phyloP scores from a whole-genome alignment of 139 green algal genomes.

The Asterochloris sp. region DNA sequence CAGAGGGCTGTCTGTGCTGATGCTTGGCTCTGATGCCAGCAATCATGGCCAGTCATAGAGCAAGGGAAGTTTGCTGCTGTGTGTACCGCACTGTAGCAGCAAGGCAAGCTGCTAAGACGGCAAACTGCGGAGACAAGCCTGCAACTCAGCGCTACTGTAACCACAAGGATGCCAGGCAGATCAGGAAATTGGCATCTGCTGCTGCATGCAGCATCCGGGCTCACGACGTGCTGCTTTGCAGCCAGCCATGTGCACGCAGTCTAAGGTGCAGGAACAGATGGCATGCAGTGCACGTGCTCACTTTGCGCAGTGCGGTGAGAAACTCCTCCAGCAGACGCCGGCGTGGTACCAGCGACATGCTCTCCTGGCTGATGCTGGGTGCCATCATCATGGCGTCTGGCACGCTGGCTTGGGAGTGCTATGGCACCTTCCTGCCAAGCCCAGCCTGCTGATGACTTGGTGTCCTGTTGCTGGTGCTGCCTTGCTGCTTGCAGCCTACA shows the following conservation, averaged over 20 bases:
- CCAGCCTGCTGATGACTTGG: no score
- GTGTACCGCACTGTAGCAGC: not conserved
- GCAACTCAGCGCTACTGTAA: not conserved
- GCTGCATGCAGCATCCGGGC: not conserved
- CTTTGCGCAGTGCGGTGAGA: conserved; percentile 55
- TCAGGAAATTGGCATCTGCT: not conserved
- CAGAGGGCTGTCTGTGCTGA: no score
- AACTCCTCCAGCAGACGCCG: conserved; percentile 45
- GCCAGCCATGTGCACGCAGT: not conserved
- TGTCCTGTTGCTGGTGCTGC: no score
- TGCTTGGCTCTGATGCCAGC: no score
- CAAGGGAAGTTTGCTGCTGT: no score
- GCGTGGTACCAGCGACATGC: no score
- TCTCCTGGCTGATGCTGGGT: no score
- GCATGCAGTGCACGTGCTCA: conserved; percentile 1
- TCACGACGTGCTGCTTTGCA: not conserved
- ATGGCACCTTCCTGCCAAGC: no score
- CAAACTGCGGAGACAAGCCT: not conserved
- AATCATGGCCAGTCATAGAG: no score
- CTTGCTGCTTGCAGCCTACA: no score
- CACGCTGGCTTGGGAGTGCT: no score
- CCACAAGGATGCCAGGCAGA: not conserved
- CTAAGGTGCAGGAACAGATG: not conserved
- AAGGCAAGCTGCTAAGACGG: not conserved
- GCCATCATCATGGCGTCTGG: no score